These are phyloP conservation scores for Populus pruinosa DNA, from an alignment of 345 rosid genomes.

Conservation along the genomic window DNA sequence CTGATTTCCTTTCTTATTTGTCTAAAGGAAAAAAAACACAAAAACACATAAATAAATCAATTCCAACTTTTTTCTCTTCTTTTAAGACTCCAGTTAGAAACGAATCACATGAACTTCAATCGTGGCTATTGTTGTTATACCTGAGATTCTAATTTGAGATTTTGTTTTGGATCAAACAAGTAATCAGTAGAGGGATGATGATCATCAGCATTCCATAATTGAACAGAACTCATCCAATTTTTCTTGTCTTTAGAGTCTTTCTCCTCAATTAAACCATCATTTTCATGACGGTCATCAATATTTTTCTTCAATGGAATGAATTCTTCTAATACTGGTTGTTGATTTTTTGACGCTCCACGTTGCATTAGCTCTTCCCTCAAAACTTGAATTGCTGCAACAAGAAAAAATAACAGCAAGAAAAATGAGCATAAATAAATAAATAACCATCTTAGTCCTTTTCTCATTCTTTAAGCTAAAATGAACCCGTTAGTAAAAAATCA, in stretches of 20 bases:
- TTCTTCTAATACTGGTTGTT: conserved; percentile 69
- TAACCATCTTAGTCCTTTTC: neutral
- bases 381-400: conserved; percentile 55
- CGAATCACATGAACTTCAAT: neutral
- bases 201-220: conserved; percentile 52
- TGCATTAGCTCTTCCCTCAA: conserved; percentile 51
- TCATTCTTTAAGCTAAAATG: conserved; percentile 1
- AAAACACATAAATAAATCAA: neutral
- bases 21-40: conserved; percentile 30
- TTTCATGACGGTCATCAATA: conserved; percentile 8
- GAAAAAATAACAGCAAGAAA: neutral
- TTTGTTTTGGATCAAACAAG: conserved; percentile 30
- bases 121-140: conserved; percentile 16
- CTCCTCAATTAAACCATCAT: conserved; percentile 25
- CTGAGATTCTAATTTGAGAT: conserved; percentile 40
- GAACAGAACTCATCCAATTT: conserved; percentile 67
- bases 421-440: neutral
- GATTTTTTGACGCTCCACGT: conserved; percentile 30
- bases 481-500: neutral
- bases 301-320: conserved; percentile 59
- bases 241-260: conserved; percentile 52
- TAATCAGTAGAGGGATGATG: conserved; percentile 16
- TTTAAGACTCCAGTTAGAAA: neutral
- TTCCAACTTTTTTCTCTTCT: neutral
- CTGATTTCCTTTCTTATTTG: conserved; percentile 32